Base-by-base conservation (phyloP, 208 protist genomes). In the Lotmaria passim region DNA sequence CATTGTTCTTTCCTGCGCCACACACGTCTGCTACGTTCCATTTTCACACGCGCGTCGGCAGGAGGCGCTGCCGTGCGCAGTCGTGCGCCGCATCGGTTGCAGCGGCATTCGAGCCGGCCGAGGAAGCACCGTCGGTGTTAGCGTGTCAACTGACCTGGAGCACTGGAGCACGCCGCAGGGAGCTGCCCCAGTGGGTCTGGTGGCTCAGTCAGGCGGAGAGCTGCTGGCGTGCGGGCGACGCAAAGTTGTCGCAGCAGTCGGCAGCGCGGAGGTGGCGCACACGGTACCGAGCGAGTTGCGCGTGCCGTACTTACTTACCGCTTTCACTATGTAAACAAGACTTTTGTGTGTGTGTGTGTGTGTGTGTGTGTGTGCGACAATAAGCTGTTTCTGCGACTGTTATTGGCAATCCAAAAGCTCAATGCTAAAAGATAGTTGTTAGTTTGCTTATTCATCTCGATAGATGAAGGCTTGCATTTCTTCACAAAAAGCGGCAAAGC, bases 21-120 rank as follows among this genome's bases (percentile, higher is more conserved):
- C 82, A 5, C 64, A 59, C 21, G 83, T 93, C 14, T 79, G 70
- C 30, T 95, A 91, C 72, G 73, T 91, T 4, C 87, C 87, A 4
- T 92, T 86, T 44, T 69, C 82, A 0, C 73, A 64, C 12, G 85
- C 90, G 2, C 50, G 73, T 8, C 48, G 55, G 4, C 43, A 39
- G 10, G 83, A 87, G 43, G 63, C 68, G 26, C 57, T 93, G 36
- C 69, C 67, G 17, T 84, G 85, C 48, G 43, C 69, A 4, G 36
- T 82, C 17, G 58, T 71, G 34, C 82, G 41, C 51, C 73, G 15
- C 51, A 64, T 33, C 48, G 61, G 23, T 23, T 19, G 17, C 61
- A 85, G 67, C 69, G 72, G 21, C 43, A 86, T 38, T 64, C n/a
- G 47, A 64, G 86, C 61, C 30, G 66, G 67, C 15, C 80, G 90